Conservation (phyloP, 2,329 filamentous ascomycete species). For the Paecilomyces formosus region DNA sequence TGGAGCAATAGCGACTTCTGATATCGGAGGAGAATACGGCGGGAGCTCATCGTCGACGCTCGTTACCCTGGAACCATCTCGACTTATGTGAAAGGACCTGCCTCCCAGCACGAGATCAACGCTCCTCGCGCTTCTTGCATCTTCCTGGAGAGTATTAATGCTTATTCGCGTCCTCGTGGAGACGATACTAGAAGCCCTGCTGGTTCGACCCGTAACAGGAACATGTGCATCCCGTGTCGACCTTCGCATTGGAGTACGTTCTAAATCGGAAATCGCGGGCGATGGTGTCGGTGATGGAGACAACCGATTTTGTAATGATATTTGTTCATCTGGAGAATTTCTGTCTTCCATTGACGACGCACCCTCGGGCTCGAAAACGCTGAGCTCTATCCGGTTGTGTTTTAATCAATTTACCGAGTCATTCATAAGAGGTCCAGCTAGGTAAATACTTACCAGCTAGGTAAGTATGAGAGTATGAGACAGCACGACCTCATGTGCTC, state of each 20-base stretch:
- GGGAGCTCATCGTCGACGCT: constrained; percentile 11
- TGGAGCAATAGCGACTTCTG: neutral
- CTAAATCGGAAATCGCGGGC: neutral
- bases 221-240: neutral
- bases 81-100: constrained; percentile 22
- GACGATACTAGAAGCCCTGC: constrained; percentile 21
- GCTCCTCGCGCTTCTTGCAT: constrained; percentile 15
- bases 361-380: neutral
- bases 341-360: neutral
- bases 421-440: too few species aligned
- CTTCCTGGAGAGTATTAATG: constrained; percentile 18
- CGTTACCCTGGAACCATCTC: constrained; percentile 21
- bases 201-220: constrained; percentile 9
- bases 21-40: constrained; percentile 9
- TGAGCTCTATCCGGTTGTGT: neutral
- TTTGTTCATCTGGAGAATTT: neutral
- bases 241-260: constrained; percentile 2
- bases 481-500: neutral
- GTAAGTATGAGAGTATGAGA: too few species aligned
- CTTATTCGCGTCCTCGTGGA: constrained; percentile 21
- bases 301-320: neutral
- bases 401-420: too few species aligned
- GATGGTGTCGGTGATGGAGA: neutral
- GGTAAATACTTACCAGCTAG: too few species aligned
- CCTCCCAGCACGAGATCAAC: constrained; percentile 21